Evolutionary conservation across 176 grass and related monocot genomes (phyloP).

Genomic region (Secale cereale): DNA sequence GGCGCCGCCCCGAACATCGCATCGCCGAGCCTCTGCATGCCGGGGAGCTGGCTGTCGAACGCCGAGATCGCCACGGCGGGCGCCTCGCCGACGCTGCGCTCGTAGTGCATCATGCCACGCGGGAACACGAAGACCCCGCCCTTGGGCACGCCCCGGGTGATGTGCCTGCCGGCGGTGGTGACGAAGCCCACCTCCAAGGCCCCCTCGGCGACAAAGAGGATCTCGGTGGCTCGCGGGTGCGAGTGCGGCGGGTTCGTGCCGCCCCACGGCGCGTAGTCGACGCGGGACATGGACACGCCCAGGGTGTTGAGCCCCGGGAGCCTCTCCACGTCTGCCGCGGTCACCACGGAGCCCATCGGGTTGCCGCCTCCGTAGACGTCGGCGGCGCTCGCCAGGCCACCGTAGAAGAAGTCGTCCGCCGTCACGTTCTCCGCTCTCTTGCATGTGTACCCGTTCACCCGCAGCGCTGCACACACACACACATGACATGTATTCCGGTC

Average conservation of each 20-base stretch:
- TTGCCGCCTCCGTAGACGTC: slow-evolving; percentile 46
- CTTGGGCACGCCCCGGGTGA: slow-evolving; percentile 22
- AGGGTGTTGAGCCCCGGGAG: slow-evolving; percentile 65
- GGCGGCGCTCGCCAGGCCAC: slow-evolving; percentile 5
- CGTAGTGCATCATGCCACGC: slow-evolving; percentile 55
- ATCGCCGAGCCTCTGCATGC: slow-evolving; percentile 30
- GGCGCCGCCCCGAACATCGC: slow-evolving; percentile 47
- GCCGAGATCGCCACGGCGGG: slow-evolving; percentile 38
- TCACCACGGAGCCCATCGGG: slow-evolving; percentile 44
- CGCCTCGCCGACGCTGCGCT: slow-evolving; percentile 37
- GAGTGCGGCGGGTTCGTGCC: slow-evolving; percentile 67
- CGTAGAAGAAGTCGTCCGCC: slow-evolving; percentile 64
- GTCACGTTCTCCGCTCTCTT: slow-evolving; percentile 44
- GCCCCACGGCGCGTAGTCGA: slow-evolving; percentile 61
- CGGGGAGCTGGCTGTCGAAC: slow-evolving; percentile 69
- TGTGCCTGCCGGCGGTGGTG: slow-evolving; percentile 28
- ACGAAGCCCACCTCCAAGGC: slow-evolving; percentile 67
- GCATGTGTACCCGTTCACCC: slow-evolving; percentile 67
- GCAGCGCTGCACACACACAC: slow-evolving; percentile 24
- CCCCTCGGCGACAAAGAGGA: slow-evolving; percentile 54
- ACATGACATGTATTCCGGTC: no score
- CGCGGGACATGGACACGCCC: slow-evolving; percentile 62
- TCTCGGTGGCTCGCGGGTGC: slow-evolving; percentile 71
- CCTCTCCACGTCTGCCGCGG: slow-evolving; percentile 36
- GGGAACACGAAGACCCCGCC: slow-evolving; percentile 71